These are phyloP conservation scores for Chaetomium strumarium DNA, from an alignment of 2,329 filamentous ascomycete species.

Conservation along the genomic window DNA sequence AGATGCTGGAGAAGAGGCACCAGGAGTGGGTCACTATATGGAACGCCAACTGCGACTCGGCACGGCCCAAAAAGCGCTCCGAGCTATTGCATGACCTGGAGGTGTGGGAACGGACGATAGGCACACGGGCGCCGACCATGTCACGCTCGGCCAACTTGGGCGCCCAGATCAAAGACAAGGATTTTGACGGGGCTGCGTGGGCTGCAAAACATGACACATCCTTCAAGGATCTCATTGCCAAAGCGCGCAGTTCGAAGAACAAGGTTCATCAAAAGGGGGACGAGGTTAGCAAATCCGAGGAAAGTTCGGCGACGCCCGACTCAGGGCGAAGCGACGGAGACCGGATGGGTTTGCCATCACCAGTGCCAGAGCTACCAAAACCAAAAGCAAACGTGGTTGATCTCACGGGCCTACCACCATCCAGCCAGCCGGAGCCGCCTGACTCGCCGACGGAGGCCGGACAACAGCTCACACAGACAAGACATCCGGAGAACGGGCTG, in stretches of 20 bases:
- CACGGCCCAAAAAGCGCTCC: slow-evolving; percentile 59
- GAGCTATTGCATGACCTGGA: slow-evolving; percentile 76
- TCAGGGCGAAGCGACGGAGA: neutral
- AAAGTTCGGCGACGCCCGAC: neutral
- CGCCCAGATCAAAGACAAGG: slow-evolving; percentile 70
- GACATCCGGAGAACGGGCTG: neutral
- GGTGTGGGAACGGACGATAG: slow-evolving; percentile 79
- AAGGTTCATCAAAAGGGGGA: slow-evolving; percentile 32
- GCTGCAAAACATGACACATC: slow-evolving; percentile 64
- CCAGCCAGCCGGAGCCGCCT: slow-evolving; percentile 7
- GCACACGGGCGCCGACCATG: slow-evolving; percentile 46
- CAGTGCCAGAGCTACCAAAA: neutral
- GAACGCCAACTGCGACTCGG: slow-evolving; percentile 94
- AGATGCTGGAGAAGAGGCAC: slow-evolving; percentile 71
- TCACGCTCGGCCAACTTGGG: slow-evolving; percentile 34
- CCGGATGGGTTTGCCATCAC: neutral
- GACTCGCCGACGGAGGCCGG: neutral
- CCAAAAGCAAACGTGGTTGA: slow-evolving; percentile 1
- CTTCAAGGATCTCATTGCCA: slow-evolving; percentile 74
- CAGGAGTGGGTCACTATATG: slow-evolving; percentile 92
- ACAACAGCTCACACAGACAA: neutral
- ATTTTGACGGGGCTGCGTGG: slow-evolving; percentile 79
- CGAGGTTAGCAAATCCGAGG: neutral
- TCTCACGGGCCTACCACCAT: slow-evolving; percentile 4
- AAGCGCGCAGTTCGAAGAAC: slow-evolving; percentile 55